phyloP scores from a whole-genome alignment of 441 rosid species.

The Raphanus hybrid region DNA sequence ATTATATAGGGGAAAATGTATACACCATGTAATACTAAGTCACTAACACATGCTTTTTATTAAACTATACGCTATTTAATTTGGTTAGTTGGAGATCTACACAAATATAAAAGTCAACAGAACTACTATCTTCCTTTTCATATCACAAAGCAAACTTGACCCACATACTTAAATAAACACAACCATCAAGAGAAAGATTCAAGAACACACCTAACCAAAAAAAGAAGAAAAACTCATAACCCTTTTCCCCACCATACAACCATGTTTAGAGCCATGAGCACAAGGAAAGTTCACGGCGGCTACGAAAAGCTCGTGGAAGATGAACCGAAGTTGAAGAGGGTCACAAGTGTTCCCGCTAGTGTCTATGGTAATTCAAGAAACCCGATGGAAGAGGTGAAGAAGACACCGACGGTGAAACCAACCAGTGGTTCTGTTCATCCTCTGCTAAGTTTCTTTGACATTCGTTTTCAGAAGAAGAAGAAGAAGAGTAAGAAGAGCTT shows the following conservation, averaged over 20 bases:
- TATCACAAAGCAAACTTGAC: constrained; percentile 8
- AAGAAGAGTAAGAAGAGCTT: constrained; percentile 29
- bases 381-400: constrained; percentile 23
- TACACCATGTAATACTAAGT: constrained; percentile 36
- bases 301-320: constrained; percentile 60
- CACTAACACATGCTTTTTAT: constrained; percentile 29
- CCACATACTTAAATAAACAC: constrained; percentile 30
- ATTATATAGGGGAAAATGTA: constrained; percentile 22
- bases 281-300: constrained; percentile 50
- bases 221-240: not conserved
- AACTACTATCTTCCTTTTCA: constrained; percentile 21
- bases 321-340: constrained; percentile 46
- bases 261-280: constrained; percentile 86
- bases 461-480: constrained; percentile 38
- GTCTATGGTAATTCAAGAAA: constrained; percentile 40
- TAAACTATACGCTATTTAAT: constrained; percentile 22
- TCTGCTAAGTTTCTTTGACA: constrained; percentile 60
- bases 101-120: constrained; percentile 28
- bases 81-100: constrained; percentile 30
- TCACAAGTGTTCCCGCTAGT: constrained; percentile 53
- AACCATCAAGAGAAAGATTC: constrained; percentile 31
- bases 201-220: constrained; percentile 25
- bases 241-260: not conserved
- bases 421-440: constrained; percentile 62
- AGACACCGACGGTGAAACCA: constrained; percentile 40